phyloP scores from a whole-genome alignment of 2,329 filamentous ascomycete species.

The Domatiomyces catenatus region DNA sequence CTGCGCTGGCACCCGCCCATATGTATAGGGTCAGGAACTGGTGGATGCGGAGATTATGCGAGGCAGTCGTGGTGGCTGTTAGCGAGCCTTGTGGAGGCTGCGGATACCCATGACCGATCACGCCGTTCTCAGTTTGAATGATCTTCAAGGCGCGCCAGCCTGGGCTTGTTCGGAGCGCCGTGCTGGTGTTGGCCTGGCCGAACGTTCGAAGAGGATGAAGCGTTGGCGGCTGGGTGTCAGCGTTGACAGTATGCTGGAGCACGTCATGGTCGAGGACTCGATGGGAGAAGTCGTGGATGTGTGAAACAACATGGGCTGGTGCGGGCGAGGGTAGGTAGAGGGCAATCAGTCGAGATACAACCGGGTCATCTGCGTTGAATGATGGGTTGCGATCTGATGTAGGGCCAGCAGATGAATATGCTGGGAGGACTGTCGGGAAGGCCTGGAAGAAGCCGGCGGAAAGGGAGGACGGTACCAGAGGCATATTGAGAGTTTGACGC shows the following conservation, averaged over 20 bases:
- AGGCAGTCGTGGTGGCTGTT: background rate
- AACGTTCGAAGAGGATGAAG: conserved; percentile 13
- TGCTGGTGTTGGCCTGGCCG: conserved; percentile 12
- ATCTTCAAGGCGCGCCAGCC: conserved; percentile 45
- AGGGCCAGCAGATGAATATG: conserved; percentile 5
- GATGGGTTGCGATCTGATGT: background rate
- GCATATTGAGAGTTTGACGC: background rate
- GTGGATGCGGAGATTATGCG: conserved; percentile 38
- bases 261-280: conserved; percentile 9
- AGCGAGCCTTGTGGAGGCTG: conserved; percentile 2
- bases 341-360: conserved; percentile 6
- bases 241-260: conserved; percentile 10
- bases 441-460: conserved; percentile 13
- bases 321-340: conserved; percentile 9
- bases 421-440: conserved; percentile 6
- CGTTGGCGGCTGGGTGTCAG: conserved; percentile 10
- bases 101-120: conserved; percentile 44
- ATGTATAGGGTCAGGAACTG: conserved; percentile 44
- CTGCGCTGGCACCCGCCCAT: conserved; percentile 44
- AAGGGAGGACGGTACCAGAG: conserved; percentile 5
- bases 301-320: conserved; percentile 4
- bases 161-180: conserved; percentile 34
- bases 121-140: conserved; percentile 42
- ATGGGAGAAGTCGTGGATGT: conserved; percentile 12
- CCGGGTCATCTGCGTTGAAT: conserved; percentile 7